Evolutionary conservation across 805 yeast species (phyloP), one percentile per base, ranked within the genome.

Genomic region (Candida loeiensis): DNA sequence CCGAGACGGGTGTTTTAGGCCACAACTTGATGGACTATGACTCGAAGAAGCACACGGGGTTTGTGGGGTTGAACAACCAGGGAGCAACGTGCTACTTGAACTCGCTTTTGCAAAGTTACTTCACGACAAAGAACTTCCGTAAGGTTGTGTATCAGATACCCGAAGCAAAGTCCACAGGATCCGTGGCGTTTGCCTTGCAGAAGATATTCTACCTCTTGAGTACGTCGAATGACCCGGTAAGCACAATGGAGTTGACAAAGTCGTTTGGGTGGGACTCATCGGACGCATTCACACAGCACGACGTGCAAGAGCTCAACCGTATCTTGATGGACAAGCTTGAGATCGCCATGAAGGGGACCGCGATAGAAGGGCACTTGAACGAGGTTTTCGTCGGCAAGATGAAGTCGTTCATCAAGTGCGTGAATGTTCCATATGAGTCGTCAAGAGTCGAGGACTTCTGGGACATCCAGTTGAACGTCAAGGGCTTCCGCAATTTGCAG

Each of bases 51-150:
- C 79, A 69, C 38, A 87, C 98, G 0, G 97, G 98, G 0, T 89
- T 73, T 57, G 95, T 89, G 6, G 99, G 99, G 1, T 76, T 93
- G 46, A 82, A 79, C 49, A 93, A 93, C 56, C 99, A 93, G 66
- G 99, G 99, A 47, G 99, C 99, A 2, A 93, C 99, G 0, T 93
- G 99, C 61, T 93, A 93, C 63, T 75, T 93, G 56, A 93, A 93
- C 59, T 91, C 98, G 0, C 71, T 93, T 44, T 63, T 93, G 39
- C 99, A 93, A 61, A 85, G 96, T 8, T 85, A 93, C 50, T 93
- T 73, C 59, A 87, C 87, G 55, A 93, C 99, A 0, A 80, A 79
- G 47, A 67, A 70, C 21, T 93, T 93, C 64, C 74, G 97, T 46
- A 79, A 80, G 52, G 77, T 89, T 41, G 98, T 93, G 2, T 91